A percentile compares a stretch with the other conserved stretches of the same genome.
These are phyloP conservation scores for Haplosporangium gracile DNA, from an alignment of 192 early-diverging fungal genomes.

Conservation along the genomic window DNA sequence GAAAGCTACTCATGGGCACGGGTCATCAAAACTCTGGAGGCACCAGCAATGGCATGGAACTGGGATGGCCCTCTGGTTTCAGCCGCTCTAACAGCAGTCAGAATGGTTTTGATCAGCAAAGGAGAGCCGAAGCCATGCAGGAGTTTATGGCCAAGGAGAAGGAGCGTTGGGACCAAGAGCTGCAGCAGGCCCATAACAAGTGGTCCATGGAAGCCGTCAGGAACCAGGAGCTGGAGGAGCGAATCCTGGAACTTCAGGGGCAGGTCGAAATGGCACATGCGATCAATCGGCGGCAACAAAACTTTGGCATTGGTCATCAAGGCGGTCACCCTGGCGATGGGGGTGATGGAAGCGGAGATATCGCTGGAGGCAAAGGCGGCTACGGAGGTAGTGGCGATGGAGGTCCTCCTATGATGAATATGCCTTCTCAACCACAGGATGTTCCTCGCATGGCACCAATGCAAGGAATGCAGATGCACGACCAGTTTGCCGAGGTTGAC, in stretches of 20 bases:
- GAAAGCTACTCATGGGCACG: background rate
- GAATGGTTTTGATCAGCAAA: slow-evolving; percentile 31
- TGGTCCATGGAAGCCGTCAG: slow-evolving; percentile 36
- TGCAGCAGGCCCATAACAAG: slow-evolving; percentile 40
- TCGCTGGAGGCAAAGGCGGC: background rate
- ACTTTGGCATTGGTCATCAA: background rate
- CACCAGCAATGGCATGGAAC: background rate
- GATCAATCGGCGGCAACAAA: slow-evolving; percentile 17
- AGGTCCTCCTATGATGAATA: background rate
- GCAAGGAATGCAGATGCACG: slow-evolving; percentile 14
- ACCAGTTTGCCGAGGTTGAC: slow-evolving; percentile 24
- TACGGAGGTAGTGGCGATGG: slow-evolving; percentile 8
- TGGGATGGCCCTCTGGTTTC: slow-evolving; percentile 22
- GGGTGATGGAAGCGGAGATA: background rate
- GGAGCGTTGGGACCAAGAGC: slow-evolving; percentile 51
- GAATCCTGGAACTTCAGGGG: slow-evolving; percentile 45
- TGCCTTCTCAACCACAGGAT: slow-evolving; percentile 22
- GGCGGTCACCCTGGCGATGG: slow-evolving; percentile 3
- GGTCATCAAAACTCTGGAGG: background rate
- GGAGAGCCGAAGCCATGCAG: slow-evolving; percentile 32
- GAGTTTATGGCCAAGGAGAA: slow-evolving; percentile 46
- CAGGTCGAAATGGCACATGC: slow-evolving; percentile 44
- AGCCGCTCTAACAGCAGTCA: slow-evolving; percentile 36
- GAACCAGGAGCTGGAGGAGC: slow-evolving; percentile 47
- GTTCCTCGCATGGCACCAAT: slow-evolving; percentile 5